phyloP scores from a whole-genome alignment of 2,329 filamentous ascomycete genomes.

The Tolypocladium guangdongense region DNA sequence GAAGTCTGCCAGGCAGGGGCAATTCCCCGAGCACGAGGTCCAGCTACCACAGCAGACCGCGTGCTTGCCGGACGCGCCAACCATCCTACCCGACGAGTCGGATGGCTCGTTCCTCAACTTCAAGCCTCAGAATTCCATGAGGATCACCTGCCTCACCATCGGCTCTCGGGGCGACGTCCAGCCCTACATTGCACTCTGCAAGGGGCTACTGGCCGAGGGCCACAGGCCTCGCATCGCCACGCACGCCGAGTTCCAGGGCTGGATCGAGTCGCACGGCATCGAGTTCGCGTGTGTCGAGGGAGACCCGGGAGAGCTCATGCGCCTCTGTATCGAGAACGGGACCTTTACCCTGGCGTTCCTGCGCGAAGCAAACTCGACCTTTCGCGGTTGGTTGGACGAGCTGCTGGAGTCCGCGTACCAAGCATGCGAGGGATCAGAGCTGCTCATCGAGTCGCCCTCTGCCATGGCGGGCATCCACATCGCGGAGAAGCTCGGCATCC shows the following conservation, averaged over 20 bases:
- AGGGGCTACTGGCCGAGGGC: constrained; percentile 77
- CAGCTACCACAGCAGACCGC: constrained; percentile 36
- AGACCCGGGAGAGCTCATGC: constrained; percentile 89
- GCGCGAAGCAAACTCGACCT: constrained; percentile 73
- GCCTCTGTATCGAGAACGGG: constrained; percentile 89
- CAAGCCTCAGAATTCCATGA: constrained; percentile 69
- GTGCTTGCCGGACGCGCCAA: constrained; percentile 46
- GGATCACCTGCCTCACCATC: constrained; percentile 88
- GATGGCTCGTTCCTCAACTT: constrained; percentile 83
- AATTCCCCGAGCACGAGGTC: constrained; percentile 39
- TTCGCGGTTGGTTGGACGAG: constrained; percentile 90
- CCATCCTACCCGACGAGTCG: constrained; percentile 82
- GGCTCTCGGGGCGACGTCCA: constrained; percentile 94
- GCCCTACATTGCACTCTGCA: constrained; percentile 93
- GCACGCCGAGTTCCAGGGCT: constrained; percentile 77
- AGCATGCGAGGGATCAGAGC: constrained; percentile 76
- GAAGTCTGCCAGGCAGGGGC: constrained; percentile 56
- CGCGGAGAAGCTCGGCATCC: constrained; percentile 82
- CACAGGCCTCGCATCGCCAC: constrained; percentile 84
- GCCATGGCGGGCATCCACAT: constrained; percentile 98
- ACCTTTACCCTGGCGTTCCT: constrained; percentile 94
- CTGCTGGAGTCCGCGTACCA: constrained; percentile 71
- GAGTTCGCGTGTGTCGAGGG: constrained; percentile 83
- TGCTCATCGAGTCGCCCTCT: constrained; percentile 89
- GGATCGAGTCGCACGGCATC: constrained; percentile 89